Evolutionary conservation across 768 basidiomycete genomes (phyloP).

Genomic region (Termitomyces sp.): DNA sequence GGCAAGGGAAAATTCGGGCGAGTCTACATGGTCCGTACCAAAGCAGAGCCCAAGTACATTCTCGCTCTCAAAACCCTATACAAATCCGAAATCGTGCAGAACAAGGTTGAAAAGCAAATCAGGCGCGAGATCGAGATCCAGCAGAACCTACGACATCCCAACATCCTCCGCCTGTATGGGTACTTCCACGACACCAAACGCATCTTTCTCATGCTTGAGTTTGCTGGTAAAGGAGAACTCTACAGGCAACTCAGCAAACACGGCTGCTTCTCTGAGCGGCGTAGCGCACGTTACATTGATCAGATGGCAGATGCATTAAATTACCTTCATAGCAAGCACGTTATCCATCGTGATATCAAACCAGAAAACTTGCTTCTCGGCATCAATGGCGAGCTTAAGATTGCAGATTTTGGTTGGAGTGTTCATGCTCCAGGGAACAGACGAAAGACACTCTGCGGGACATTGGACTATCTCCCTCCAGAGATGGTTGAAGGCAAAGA

Average conservation of each 20-base stretch:
- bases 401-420: conserved; percentile 98
- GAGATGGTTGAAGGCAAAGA: conserved; percentile 96
- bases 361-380: conserved; percentile 95
- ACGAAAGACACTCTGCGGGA: conserved; percentile 89
- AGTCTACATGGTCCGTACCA: conserved; percentile 97
- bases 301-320: conserved; percentile 96
- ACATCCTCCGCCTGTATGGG: conserved; percentile 90
- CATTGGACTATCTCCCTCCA: conserved; percentile 93
- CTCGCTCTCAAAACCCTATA: conserved; percentile 95
- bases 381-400: conserved; percentile 95
- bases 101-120: conserved; percentile 93
- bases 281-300: conserved; percentile 86
- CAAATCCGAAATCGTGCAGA: conserved; percentile 92
- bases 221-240: conserved; percentile 93
- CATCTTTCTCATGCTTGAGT: conserved; percentile 97
- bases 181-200: conserved; percentile 98
- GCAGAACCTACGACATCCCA: conserved; percentile 91
- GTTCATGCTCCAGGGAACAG: conserved; percentile 93
- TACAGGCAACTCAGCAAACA: conserved; percentile 91
- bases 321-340: conserved; percentile 93
- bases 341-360: conserved; percentile 99
- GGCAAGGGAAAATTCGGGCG: conserved; percentile 99
- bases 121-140: conserved; percentile 98
- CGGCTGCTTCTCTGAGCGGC: conserved; percentile 83
- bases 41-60: conserved; percentile 82